Conservation (phyloP, 2,329 filamentous ascomycete species). For the Aspergillus sojae region DNA sequence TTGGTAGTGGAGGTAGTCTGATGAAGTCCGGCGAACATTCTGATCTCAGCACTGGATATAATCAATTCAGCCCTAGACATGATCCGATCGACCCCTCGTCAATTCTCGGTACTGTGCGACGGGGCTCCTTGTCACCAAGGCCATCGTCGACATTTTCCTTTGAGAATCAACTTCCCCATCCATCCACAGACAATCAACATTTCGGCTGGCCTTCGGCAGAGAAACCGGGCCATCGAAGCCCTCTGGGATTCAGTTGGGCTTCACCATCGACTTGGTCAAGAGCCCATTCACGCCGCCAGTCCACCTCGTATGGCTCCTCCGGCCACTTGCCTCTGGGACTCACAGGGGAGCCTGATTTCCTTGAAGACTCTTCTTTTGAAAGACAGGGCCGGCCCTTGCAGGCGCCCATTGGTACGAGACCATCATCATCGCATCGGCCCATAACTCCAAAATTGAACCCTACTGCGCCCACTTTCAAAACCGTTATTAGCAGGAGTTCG, state of each 20-base stretch:
- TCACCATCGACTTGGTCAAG: slow-evolving; percentile 67
- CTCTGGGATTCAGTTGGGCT: slow-evolving; percentile 57
- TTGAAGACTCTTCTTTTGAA: slow-evolving; percentile 50
- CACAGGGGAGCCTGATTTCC: slow-evolving; percentile 52
- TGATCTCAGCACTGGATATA: slow-evolving; percentile 44
- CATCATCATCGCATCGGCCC: slow-evolving; percentile 59
- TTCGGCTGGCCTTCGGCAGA: slow-evolving; percentile 66
- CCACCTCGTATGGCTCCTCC: slow-evolving; percentile 74
- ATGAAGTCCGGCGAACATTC: slow-evolving; percentile 36
- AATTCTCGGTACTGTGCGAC: slow-evolving; percentile 45
- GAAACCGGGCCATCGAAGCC: slow-evolving; percentile 58
- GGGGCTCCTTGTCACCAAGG: slow-evolving; percentile 48
- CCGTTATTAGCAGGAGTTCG: slow-evolving; percentile 59
- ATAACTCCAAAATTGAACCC: slow-evolving; percentile 74
- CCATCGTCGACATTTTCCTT: slow-evolving; percentile 59
- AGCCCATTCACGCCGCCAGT: slow-evolving; percentile 77
- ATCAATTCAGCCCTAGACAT: slow-evolving; percentile 50
- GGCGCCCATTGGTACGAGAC: slow-evolving; percentile 78
- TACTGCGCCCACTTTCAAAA: slow-evolving; percentile 84
- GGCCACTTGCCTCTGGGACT: slow-evolving; percentile 61
- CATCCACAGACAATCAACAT: slow-evolving; percentile 76
- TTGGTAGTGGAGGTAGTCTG: slow-evolving; percentile 33
- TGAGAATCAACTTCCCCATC: slow-evolving; percentile 65
- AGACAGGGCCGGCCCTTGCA: slow-evolving; percentile 56
- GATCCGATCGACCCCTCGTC: slow-evolving; percentile 51